Evolutionary conservation across 139 green algal genomes (phyloP), one percentile per base, ranked within the genome.

Genomic region (Mesotaenium endlicherianum): DNA sequence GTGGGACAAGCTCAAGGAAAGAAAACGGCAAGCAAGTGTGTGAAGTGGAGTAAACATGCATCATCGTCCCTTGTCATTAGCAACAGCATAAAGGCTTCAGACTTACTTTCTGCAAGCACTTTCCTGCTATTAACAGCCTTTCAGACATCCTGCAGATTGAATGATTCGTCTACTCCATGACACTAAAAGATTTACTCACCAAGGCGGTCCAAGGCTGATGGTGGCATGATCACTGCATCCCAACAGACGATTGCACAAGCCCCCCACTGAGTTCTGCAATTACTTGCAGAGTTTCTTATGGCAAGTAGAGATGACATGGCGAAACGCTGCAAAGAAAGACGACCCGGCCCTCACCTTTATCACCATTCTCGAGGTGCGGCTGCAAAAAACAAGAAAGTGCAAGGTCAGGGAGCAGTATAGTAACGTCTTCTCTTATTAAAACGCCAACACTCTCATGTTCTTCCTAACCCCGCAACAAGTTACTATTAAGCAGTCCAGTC

Each of bases 191-290:
- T 60, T 70, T 40, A 57, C 91, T 69, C 74, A 97, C 92, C 93
- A 16, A 99, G 91, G 5, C 92, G 82, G 81, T 99, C 93, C 59
- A 99, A 91, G 0, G 96, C 96, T 8, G 95, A 98, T 0, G 96
- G 94, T 0, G 96, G 96, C 74, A 99, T 88, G 77, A 99, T 97
- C 8, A 99, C 93, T 89, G 77, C 26, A 26, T 38, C 26, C 36
- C 42, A 85, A 77, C 36, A 80, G 3, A 81, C 55, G 20, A 26
- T 0, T 36, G 36, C 39, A 87, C 40, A 80, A 60, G 30, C 36
- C n/a, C 45, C 26, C 43, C 30, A 82, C 43, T 31, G 60, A 75
- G 26, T 69, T 42, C 14, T 75, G 14, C 38, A 77, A 70, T 72
- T 26, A 79, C 43, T 8, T 77, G 8, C 40, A 79, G 47, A 67